A percentile compares a stretch with the other conserved stretches of the same genome.
phyloP scores from a whole-genome alignment of 371 early-diverging fungal species.

The Haplosporangium sp. region DNA sequence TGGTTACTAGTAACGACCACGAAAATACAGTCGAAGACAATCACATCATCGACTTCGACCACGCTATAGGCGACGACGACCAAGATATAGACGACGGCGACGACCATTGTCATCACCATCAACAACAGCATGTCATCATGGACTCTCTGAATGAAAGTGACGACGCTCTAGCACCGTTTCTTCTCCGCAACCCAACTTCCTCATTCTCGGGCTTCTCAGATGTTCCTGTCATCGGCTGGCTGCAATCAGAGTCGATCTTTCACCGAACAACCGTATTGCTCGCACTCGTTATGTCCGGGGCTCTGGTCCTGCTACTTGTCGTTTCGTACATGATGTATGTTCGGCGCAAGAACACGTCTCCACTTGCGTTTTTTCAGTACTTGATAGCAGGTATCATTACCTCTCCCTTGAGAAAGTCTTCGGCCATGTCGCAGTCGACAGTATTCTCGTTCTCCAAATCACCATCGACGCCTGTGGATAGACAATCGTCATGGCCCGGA shows the following conservation, averaged over 20 bases:
- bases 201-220: neutral
- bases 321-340: slow-evolving; percentile 34
- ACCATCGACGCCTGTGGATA: neutral
- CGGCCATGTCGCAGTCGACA: neutral
- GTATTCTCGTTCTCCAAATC: neutral
- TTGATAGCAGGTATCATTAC: slow-evolving; percentile 13
- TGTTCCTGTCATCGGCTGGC: neutral
- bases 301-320: neutral
- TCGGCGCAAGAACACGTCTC: slow-evolving; percentile 11
- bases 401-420: slow-evolving; percentile 5
- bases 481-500: neutral
- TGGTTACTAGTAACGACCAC: slow-evolving; percentile 9
- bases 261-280: slow-evolving; percentile 1
- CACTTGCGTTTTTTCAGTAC: slow-evolving; percentile 21
- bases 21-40: slow-evolving; percentile 2
- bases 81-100: neutral
- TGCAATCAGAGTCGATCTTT: neutral
- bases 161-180: slow-evolving; percentile 7
- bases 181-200: neutral
- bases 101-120: neutral
- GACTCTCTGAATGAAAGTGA: neutral
- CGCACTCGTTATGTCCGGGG: neutral
- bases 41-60: neutral
- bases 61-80: neutral
- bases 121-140: neutral